phyloP scores from a whole-genome alignment of 257 asterid species.

The Vinca minor region DNA sequence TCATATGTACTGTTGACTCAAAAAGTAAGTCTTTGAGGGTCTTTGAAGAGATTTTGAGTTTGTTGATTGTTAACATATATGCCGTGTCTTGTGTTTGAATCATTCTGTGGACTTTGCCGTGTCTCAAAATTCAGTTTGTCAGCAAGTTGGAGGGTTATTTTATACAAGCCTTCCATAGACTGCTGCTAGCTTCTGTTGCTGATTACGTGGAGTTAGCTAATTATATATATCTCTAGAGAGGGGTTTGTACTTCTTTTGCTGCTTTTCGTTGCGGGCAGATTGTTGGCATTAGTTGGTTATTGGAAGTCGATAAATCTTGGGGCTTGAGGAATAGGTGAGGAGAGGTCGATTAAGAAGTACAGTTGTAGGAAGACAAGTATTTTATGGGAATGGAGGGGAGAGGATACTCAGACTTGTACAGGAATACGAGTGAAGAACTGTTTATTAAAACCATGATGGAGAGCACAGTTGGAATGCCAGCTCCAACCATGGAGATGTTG shows the following conservation, averaged over 20 bases:
- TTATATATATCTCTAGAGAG: not conserved
- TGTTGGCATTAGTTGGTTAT: not conserved
- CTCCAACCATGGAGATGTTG: slow-evolving; percentile 82
- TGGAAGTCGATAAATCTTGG: too few species aligned
- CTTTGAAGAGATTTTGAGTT: not conserved
- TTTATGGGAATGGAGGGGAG: slow-evolving; percentile 61
- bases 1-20: slow-evolving; percentile 2
- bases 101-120: not conserved
- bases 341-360: not conserved
- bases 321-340: not conserved
- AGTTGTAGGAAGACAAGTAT: slow-evolving; percentile 4
- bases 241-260: not conserved
- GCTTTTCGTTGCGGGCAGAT: not conserved
- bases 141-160: not conserved
- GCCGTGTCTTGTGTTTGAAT: not conserved
- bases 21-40: not conserved
- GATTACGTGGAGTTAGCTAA: not conserved
- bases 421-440: slow-evolving; percentile 78
- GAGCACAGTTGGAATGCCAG: slow-evolving; percentile 57
- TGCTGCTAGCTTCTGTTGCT: not conserved
- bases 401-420: slow-evolving; percentile 43
- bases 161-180: not conserved
- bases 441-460: slow-evolving; percentile 77
- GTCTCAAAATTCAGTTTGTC: slow-evolving; percentile 1
- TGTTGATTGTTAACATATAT: not conserved